Conservation (phyloP, 768 basidiomycete genomes). For the Cystobasidium ongulense region DNA sequence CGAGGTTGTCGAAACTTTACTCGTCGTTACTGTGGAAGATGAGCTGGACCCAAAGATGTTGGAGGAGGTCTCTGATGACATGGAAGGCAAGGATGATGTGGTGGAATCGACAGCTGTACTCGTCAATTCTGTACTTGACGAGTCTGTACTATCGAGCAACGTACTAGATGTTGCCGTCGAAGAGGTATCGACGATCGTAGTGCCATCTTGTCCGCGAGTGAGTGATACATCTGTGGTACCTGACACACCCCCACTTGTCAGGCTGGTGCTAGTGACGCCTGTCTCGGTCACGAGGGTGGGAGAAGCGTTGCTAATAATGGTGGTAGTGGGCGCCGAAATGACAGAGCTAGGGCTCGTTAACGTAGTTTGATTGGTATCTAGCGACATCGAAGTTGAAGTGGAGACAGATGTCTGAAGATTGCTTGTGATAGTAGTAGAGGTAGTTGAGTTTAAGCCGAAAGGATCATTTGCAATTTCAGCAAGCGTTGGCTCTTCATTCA, state of each 20-base stretch:
- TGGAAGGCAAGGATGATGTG: too few relatives aligned
- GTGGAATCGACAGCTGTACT: background rate
- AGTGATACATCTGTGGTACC: background rate
- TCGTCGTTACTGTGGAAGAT: background rate
- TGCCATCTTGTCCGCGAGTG: background rate
- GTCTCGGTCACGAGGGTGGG: background rate
- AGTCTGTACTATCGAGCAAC: background rate
- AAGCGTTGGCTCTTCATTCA: background rate
- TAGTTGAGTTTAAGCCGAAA: background rate
- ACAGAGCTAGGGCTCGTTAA: background rate
- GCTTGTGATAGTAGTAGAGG: background rate
- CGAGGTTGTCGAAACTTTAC: background rate
- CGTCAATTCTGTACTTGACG: background rate
- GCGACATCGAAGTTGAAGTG: background rate
- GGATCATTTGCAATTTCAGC: constrained; percentile 20
- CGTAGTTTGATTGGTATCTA: constrained; percentile 2
- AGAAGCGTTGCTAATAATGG: background rate
- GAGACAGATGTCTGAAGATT: background rate
- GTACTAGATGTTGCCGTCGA: background rate
- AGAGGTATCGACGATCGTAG: background rate
- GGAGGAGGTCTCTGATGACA: too few relatives aligned
- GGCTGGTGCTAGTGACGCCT: background rate
- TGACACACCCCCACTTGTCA: background rate
- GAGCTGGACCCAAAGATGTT: background rate
- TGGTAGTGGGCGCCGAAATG: background rate